phyloP scores from a whole-genome alignment of 1,284 basidiomycete species.

The Papiliotrema fonsecae region DNA sequence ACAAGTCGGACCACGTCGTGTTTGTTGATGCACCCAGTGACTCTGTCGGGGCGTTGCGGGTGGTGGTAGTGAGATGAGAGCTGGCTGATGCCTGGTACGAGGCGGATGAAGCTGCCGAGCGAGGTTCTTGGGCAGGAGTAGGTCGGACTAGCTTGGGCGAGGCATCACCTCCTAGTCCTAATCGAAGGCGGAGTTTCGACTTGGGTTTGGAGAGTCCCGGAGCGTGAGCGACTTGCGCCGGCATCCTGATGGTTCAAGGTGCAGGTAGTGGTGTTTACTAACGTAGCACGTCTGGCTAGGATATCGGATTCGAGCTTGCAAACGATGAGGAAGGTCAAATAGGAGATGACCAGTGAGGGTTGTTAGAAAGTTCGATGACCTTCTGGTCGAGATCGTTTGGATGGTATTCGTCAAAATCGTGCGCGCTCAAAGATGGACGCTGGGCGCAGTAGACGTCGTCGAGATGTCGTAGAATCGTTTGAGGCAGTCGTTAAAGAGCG shows the following conservation, averaged over 20 bases:
- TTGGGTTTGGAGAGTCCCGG: conserved; percentile 31
- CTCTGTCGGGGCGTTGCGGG: not conserved
- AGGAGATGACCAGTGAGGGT: too few species aligned
- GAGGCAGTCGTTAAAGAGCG: not conserved
- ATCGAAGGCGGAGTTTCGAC: conserved; percentile 38
- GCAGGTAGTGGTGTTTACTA: not conserved
- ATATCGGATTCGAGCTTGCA: too few species aligned
- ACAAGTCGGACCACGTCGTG: conserved; percentile 5
- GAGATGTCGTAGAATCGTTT: not conserved
- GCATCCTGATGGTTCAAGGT: not conserved
- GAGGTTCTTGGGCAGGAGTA: not conserved
- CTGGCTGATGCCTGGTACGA: conserved; percentile 6
- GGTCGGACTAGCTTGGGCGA: conserved; percentile 9
- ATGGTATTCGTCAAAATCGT: not conserved
- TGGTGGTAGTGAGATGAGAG: conserved; percentile 1
- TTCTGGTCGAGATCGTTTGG: too few species aligned
- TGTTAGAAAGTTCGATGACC: too few species aligned
- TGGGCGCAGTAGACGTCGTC: not conserved
- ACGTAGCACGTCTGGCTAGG: too few species aligned
- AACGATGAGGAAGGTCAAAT: too few species aligned
- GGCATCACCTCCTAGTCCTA: conserved; percentile 28
- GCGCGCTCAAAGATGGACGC: too few species aligned
- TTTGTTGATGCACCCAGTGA: conserved; percentile 6
- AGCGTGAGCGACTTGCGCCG: conserved; percentile 5
- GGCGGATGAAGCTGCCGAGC: not conserved